These are phyloP conservation scores for Neocatenulostroma microsporum DNA, from an alignment of 2,329 filamentous ascomycete species.

Conservation along the genomic window DNA sequence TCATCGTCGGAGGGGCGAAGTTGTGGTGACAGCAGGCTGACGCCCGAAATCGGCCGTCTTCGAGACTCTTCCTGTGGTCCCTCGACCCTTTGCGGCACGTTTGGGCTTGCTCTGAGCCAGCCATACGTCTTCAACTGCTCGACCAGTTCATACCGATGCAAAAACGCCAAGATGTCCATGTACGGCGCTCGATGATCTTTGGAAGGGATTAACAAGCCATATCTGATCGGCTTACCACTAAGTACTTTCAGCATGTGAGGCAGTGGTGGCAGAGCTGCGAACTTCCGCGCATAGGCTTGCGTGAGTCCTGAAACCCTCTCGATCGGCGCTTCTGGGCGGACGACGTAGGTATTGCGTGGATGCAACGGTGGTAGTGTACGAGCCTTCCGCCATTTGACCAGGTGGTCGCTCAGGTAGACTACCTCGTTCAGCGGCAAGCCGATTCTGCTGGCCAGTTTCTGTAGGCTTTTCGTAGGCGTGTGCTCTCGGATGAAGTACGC, in stretches of 20 bases:
- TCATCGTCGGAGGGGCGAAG: conserved; percentile 21
- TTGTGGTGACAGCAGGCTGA: conserved; percentile 20
- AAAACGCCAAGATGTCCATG: conserved; percentile 85
- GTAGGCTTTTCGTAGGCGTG: conserved; percentile 55
- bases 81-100: background rate
- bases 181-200: conserved; percentile 82
- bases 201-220: conserved; percentile 74
- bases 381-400: conserved; percentile 92
- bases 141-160: conserved; percentile 87
- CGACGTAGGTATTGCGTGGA: conserved; percentile 79
- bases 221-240: conserved; percentile 71
- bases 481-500: conserved; percentile 60
- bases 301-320: conserved; percentile 61
- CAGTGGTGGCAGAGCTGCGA: conserved; percentile 74
- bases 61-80: background rate
- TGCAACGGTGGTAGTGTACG: conserved; percentile 87
- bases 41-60: conserved; percentile 4
- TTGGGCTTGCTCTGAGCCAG: conserved; percentile 59
- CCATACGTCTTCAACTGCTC: conserved; percentile 87
- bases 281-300: conserved; percentile 64
- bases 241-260: conserved; percentile 81
- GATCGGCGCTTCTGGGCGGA: conserved; percentile 82
- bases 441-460: conserved; percentile 65
- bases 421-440: conserved; percentile 72
- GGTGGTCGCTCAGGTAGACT: conserved; percentile 79